Evolutionary conservation across 2,329 filamentous ascomycete species (phyloP), one percentile per base, ranked within the genome.

Genomic region (Didymella arachidicola): DNA sequence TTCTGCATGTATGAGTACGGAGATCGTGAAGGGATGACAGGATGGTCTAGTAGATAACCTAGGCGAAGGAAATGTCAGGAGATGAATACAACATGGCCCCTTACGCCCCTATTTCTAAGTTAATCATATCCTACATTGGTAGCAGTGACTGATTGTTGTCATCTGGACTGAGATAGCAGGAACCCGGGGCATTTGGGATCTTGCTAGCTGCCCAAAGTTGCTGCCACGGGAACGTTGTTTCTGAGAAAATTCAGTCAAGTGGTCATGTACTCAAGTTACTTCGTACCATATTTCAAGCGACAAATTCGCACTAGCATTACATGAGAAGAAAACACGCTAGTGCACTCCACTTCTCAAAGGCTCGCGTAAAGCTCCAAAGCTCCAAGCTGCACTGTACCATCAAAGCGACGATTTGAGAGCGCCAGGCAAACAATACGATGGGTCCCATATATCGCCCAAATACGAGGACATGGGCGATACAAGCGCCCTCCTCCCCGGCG

Each of bases 301-400:
- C 10, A 10, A 29, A 29, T 29, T 7, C 6, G 10, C 27, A 10
- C 27, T 29, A 29, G 27, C 10, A 29, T 7, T 29, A 29, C 27
- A 29, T 52, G 43, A 14, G 68, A 69, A 64, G 34, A 25, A 45
- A 54, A 7, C 48, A 29, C 66, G 60, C 67, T 68, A 70, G 30
- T 57, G 60, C 68, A 67, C 60, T 42, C 68, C 65, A 57, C 36
- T 49, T 11, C n/a, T 19, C 60, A 60, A 67, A 68, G 68, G 44
- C 61, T 67, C 57, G 59, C 54, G 62, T 64, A 45, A 29, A 53
- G 56, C 56, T 59, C 22, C 50, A 36, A 49, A 27, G 39, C 41
- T 54, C 25, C 2, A 44, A 38, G 12, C 25, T 25, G 8, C 5
- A 18, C 47, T 41, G 18, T 11, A 44, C 18, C 36, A 26, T 38